Evolutionary conservation across 2,329 filamentous ascomycete genomes (phyloP).

Genomic region (Fusarium newnesense): DNA sequence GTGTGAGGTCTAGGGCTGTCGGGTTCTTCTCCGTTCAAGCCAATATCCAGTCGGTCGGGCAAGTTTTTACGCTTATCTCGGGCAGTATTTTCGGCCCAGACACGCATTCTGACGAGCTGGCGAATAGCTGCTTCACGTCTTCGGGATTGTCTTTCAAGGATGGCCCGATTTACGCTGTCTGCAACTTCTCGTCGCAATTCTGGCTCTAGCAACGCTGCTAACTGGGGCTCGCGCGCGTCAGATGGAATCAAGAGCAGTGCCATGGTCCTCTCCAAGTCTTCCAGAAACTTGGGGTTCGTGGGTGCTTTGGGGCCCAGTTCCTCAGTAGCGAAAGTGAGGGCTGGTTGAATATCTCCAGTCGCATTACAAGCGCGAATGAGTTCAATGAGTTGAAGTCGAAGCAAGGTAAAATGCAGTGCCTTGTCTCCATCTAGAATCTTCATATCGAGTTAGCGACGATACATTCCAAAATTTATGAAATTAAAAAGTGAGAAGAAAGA

Average conservation of each 20-base stretch:
- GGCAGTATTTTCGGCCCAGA: constrained; percentile 82
- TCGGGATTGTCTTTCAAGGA: constrained; percentile 77
- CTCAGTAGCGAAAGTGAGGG: constrained; percentile 85
- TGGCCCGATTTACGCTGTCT: constrained; percentile 87
- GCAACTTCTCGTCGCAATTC: constrained; percentile 86
- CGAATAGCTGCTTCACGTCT: constrained; percentile 84
- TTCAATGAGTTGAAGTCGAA: constrained; percentile 93
- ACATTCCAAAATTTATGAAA: not conserved
- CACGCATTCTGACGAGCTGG: constrained; percentile 81
- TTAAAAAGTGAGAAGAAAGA: constrained; percentile 9
- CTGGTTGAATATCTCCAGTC: constrained; percentile 79
- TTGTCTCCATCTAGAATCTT: constrained; percentile 90
- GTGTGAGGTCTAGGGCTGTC: constrained; percentile 40
- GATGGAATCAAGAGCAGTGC: constrained; percentile 87
- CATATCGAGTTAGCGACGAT: constrained; percentile 19
- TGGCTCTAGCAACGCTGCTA: constrained; percentile 82
- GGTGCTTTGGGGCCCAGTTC: constrained; percentile 90
- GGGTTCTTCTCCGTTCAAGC: constrained; percentile 51
- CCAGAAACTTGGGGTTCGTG: constrained; percentile 81
- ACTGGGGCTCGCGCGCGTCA: constrained; percentile 79
- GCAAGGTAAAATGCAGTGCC: constrained; percentile 85
- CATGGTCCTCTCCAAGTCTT: constrained; percentile 93
- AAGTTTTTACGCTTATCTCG: constrained; percentile 47
- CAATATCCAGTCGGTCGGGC: constrained; percentile 51
- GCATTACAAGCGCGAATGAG: constrained; percentile 82